Base-by-base conservation (phyloP, 495 filamentous ascomycete genomes). In the Ramalina intermedia region DNA sequence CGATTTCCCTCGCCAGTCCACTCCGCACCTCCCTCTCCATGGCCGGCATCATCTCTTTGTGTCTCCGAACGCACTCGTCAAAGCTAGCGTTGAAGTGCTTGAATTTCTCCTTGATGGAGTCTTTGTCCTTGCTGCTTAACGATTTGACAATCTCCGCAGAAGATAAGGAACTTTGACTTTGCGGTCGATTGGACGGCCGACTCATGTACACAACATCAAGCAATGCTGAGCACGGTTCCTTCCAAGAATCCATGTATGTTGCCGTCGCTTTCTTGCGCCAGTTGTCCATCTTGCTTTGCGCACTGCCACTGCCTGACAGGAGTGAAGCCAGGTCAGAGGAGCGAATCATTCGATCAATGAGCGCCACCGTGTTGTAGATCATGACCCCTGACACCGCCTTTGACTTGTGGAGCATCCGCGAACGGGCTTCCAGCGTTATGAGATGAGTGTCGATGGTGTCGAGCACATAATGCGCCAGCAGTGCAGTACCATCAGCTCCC, bases 61-160 rank as follows among this genome's bases (percentile, higher is more conserved):
- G 93, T 49, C 76, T 78, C 29, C 73, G 54, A 7, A 94, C 77
- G 62, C 94, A 70, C 8, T 94, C 87, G 42, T 99, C 93, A 58
- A 99, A 96, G 54, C 70, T 80, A 7, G 73, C 65, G 61, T 99
- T 99, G 71, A 99, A 99, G 21, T 79, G 75, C 55, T 80, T 80
- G 65, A 95, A 96, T 63, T 96, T 96, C 59, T 87, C 83, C 65
- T 96, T 99, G 64, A 96, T 90, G 12, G 79, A 82, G 59, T 96
- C 91, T 59, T 87, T 91, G 55, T 96, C 91, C 61, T 91, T 93
- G 58, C 80, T 85, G 43, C 73, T 78, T 8, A 98, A 69, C 5
- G 74, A 73, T 61, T 94, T 91, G 56, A 95, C 70, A 46, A 96
- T 83, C 11, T 80, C 81, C 14, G 79, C 78, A 7, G 84, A 89